These are phyloP conservation scores for Cydonia oblonga DNA, from an alignment of 331 rosid genomes.

Conservation along the genomic window DNA sequence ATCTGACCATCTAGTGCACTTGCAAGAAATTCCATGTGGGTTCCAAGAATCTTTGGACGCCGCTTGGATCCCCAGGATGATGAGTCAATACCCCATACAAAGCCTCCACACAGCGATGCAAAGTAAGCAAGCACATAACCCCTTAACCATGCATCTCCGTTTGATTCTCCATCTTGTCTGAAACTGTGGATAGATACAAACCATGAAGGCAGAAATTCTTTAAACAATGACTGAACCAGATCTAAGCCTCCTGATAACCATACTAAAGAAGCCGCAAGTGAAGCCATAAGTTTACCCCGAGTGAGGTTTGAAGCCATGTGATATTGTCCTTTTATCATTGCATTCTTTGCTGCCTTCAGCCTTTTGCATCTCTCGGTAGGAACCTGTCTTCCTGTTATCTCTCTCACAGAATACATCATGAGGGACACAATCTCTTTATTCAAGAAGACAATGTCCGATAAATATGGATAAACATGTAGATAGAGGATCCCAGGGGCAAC, in stretches of 20 bases:
- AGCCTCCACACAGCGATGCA: constrained; percentile 50
- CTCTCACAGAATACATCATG: constrained; percentile 49
- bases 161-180: constrained; percentile 24
- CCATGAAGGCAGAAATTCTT: constrained; percentile 62
- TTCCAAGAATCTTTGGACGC: constrained; percentile 44
- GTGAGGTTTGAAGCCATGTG: constrained; percentile 48
- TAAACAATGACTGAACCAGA: constrained; percentile 47
- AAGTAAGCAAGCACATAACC: constrained; percentile 62
- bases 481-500: constrained; percentile 66
- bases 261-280: constrained; percentile 57
- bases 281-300: constrained; percentile 52
- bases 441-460: constrained; percentile 36
- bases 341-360: constrained; percentile 33
- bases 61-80: constrained; percentile 48
- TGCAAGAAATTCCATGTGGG: constrained; percentile 60
- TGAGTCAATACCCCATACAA: constrained; percentile 65
- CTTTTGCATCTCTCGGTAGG: constrained; percentile 25
- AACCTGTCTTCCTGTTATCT: constrained; percentile 29
- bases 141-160: constrained; percentile 44
- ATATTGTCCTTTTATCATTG: constrained; percentile 31
- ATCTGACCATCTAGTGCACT: constrained; percentile 55
- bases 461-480: constrained; percentile 39
- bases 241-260: constrained; percentile 56
- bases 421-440: constrained; percentile 52
- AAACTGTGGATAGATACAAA: constrained; percentile 49